Base-by-base conservation (phyloP, 2,329 filamentous ascomycete genomes). In the Stemphylium vesicarium region DNA sequence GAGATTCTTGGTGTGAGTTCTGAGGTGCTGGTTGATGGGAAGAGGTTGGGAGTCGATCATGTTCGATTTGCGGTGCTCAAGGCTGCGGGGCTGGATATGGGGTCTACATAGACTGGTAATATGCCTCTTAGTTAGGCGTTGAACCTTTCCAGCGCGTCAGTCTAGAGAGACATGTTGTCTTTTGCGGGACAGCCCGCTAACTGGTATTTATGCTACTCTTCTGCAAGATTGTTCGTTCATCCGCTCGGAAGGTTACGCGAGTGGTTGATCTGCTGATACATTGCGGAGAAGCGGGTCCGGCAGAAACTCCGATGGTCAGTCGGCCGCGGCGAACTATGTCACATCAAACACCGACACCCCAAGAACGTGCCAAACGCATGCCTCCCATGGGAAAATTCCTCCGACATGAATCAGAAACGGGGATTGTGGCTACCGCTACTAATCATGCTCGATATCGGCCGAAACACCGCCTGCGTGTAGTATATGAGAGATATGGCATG, bases 51-150 rank as follows among this genome's bases (percentile, higher is more conserved):
- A 0, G 78, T 90, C 38, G 82, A 85, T 71, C 81, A 84, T 53
- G 71, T 91, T 9, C 76, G 87, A 48, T 88, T 84, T 82, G 84
- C 87, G 2, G 82, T 90, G 47, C 67, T 91, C 56, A 80, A 81
- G 59, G 87, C 88, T 36, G 83, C 53, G 10, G 66, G 64, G 6
- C 11, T 69, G 37, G 61, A 68, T 18, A 24, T 18, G 13, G 40
- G 38, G 33, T 54, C 44, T 9, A 50, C 26, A 11, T 29, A 29
- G 26, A 11, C 8, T 10, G 26, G 26, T 9, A 29, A 29, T 29
- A 7, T 29, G 8, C 9, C 26, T 29, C 9, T 2, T 29, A 29
- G 4, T 10, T 29, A 10, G 26, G 26, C 9, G 9, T 29, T 29
- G 26, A 10, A 29, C 7, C 26, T 5, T 11, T 29, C 26, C 26